A percentile compares a stretch with the other conserved stretches of the same genome.
phyloP scores from a whole-genome alignment of 176 grass and related monocot species.

The Pharus latifolius region DNA sequence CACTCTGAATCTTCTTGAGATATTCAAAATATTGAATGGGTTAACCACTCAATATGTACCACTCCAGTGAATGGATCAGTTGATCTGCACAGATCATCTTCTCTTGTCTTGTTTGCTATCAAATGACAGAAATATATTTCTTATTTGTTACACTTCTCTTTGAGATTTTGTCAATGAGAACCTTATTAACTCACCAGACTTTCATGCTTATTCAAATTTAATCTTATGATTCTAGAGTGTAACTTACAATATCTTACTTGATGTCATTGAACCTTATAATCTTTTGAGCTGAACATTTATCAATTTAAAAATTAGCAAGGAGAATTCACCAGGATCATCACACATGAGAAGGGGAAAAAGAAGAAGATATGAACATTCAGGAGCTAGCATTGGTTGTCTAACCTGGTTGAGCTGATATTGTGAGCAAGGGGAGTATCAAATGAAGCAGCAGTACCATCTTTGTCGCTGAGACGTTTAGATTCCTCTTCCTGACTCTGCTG shows the following conservation, averaged over 20 bases:
- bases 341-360: not conserved
- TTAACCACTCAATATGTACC: not conserved
- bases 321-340: not conserved
- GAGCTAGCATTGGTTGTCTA: not conserved
- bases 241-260: not conserved
- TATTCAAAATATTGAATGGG: not conserved
- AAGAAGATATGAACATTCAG: not conserved
- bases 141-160: not conserved
- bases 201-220: not conserved
- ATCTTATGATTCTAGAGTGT: not conserved
- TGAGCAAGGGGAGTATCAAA: not conserved
- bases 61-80: too few species aligned
- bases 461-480: conserved; percentile 14
- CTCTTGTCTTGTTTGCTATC: not conserved
- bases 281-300: too few species aligned
- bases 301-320: not conserved
- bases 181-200: not conserved
- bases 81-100: not conserved
- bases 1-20: conserved; percentile 17
- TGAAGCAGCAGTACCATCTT: conserved; percentile 5
- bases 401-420: conserved; percentile 2
- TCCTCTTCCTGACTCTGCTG: conserved; percentile 5
- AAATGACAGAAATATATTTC: not conserved
- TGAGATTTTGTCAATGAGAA: not conserved
- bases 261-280: not conserved